Conservation (phyloP, 306 rosid species). For the Cicer cuneatum region DNA sequence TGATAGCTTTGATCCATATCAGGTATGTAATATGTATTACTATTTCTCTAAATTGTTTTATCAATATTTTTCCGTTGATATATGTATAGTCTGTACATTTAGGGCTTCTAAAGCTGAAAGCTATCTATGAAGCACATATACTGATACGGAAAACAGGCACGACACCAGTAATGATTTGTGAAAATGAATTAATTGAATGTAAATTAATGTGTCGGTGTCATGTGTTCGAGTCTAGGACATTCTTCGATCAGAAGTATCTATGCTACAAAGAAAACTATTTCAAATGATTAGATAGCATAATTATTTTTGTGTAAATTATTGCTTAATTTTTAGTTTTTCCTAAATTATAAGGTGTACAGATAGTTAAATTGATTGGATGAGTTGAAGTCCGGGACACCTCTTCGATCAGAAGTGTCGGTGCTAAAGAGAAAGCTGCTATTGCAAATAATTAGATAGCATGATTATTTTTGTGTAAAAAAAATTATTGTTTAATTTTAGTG, state of each 20-base stretch:
- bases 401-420: no score
- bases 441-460: neutral
- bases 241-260: no score
- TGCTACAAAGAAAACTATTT: neutral
- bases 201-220: no score
- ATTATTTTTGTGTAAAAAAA: neutral
- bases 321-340: neutral
- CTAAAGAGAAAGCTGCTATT: neutral
- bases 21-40: conserved; percentile 54
- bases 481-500: neutral
- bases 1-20: conserved; percentile 95
- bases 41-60: conserved; percentile 8
- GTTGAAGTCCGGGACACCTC: no score
- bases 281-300: conserved; percentile 4
- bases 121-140: neutral
- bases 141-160: no score
- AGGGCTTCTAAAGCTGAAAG: conserved; percentile 11
- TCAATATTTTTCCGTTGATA: neutral
- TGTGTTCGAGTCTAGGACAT: no score
- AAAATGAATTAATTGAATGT: no score
- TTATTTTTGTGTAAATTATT: neutral
- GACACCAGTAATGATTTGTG: no score
- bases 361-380: neutral
- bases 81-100: neutral
- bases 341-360: neutral